A percentile compares a stretch with the other conserved stretches of the same genome.
phyloP scores from a whole-genome alignment of 257 asterid species.

The Ligustrum vulgare region DNA sequence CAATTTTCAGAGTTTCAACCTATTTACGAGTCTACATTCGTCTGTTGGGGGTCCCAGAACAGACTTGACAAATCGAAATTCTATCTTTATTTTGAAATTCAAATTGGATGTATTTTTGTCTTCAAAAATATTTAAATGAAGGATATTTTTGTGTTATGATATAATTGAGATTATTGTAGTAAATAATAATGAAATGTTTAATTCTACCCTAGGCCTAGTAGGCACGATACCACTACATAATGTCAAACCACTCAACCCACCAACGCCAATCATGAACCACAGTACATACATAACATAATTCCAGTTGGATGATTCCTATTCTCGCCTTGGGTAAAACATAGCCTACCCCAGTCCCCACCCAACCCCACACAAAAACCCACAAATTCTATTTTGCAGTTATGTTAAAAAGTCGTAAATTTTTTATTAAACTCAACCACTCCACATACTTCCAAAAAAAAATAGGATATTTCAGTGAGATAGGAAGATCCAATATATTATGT shows the following conservation, averaged over 20 bases:
- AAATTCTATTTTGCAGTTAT: not conserved
- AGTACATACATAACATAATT: not conserved
- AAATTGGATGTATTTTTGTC: too few species aligned
- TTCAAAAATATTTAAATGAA: too few species aligned
- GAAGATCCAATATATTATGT: too few species aligned
- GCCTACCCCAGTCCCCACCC: not conserved
- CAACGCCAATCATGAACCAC: slow-evolving; percentile 29
- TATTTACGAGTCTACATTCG: not conserved
- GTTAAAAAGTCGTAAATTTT: too few species aligned
- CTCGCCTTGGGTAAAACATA: not conserved
- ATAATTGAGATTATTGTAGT: too few species aligned
- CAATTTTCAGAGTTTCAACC: not conserved
- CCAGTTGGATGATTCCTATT: not conserved
- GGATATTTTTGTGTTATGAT: too few species aligned
- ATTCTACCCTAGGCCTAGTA: not conserved
- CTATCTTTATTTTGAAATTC: too few species aligned
- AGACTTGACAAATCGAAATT: too few species aligned
- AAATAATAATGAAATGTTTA: too few species aligned
- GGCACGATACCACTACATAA: slow-evolving; percentile 12
- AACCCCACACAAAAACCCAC: too few species aligned
- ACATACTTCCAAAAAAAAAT: not conserved
- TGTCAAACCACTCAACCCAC: slow-evolving; percentile 36
- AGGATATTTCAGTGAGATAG: not conserved
- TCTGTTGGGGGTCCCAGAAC: too few species aligned
- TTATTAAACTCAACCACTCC: not conserved